Evolutionary conservation across 306 rosid species (phyloP).

Genomic region (Oxytropis ochrocephala): DNA sequence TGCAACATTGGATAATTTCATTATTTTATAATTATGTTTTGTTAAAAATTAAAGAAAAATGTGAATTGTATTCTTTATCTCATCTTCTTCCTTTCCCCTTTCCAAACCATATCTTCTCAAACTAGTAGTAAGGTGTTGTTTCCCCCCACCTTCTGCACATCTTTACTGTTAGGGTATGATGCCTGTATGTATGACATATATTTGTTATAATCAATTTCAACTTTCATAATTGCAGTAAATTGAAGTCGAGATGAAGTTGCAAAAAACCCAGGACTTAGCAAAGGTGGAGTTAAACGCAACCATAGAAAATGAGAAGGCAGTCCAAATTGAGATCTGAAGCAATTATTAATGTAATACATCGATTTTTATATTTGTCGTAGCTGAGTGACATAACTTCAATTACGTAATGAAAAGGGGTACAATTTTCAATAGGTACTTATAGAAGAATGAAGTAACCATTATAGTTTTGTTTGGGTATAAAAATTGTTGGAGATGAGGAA

Average conservation of each 20-base stretch:
- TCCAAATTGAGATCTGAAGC: constrained; percentile 87
- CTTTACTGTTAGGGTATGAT: background rate
- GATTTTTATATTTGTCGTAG: constrained; percentile 12
- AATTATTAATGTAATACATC: constrained; percentile 60
- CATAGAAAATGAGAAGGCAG: constrained; percentile 82
- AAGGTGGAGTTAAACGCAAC: constrained; percentile 75
- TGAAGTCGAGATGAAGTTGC: constrained; percentile 52
- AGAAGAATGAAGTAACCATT: constrained; percentile 11
- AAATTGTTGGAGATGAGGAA: too few species aligned
- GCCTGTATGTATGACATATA: constrained; percentile 9
- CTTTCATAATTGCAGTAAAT: constrained; percentile 54
- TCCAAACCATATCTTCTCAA: too few species aligned
- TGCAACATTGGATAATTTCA: too few species aligned
- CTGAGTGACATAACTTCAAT: constrained; percentile 9
- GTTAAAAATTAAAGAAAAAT: too few species aligned
- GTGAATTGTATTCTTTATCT: too few species aligned
- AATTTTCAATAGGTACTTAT: constrained; percentile 6
- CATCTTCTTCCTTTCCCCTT: too few species aligned
- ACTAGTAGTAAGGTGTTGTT: constrained; percentile 9
- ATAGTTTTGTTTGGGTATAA: background rate
- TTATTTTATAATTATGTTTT: too few species aligned
- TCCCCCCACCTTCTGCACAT: background rate
- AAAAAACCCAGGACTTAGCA: constrained; percentile 54
- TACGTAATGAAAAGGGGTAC: constrained; percentile 17
- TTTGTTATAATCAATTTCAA: constrained; percentile 22